Percentiles rank a stretch among this genome's conserved stretches.
phyloP scores from a whole-genome alignment of 306 rosid species.

The Cajanus cajan region DNA sequence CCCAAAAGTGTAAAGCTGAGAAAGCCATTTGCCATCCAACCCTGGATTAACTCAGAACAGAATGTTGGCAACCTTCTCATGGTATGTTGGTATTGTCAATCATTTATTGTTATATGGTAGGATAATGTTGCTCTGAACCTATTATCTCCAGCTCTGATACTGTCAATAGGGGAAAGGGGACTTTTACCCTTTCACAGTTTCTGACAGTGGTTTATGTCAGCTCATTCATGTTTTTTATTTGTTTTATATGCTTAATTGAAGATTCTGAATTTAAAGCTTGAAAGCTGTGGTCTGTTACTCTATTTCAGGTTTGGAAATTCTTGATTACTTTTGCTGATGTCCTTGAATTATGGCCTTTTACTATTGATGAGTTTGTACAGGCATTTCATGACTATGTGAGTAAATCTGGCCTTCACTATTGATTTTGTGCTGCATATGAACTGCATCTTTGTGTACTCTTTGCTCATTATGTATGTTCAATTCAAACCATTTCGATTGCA shows the following conservation, averaged over 20 bases:
- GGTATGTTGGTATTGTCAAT: slow-evolving; percentile 48
- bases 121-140: not conserved
- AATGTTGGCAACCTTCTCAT: slow-evolving; percentile 92
- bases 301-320: slow-evolving; percentile 93
- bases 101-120: not conserved
- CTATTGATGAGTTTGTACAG: slow-evolving; percentile 94
- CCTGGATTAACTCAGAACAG: slow-evolving; percentile 86
- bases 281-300: slow-evolving; percentile 20
- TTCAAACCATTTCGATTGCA: slow-evolving; percentile 42
- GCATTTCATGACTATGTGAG: slow-evolving; percentile 96
- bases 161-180: not conserved
- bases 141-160: not conserved
- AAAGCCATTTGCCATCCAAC: slow-evolving; percentile 77
- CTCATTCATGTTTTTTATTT: slow-evolving; percentile 12
- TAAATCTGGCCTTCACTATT: slow-evolving; percentile 27
- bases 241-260: not conserved
- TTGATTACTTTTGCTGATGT: slow-evolving; percentile 90
- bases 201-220: not conserved
- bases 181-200: not conserved
- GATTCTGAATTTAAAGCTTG: slow-evolving; percentile 23
- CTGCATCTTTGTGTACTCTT: not conserved
- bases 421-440: slow-evolving; percentile 23
- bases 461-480: slow-evolving; percentile 17
- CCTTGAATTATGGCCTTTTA: slow-evolving; percentile 95
- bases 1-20: slow-evolving; percentile 71